A percentile compares a stretch with the other conserved stretches of the same genome.
Conservation (phyloP, 768 basidiomycete species). For the Mycena olivaceomarginata region DNA sequence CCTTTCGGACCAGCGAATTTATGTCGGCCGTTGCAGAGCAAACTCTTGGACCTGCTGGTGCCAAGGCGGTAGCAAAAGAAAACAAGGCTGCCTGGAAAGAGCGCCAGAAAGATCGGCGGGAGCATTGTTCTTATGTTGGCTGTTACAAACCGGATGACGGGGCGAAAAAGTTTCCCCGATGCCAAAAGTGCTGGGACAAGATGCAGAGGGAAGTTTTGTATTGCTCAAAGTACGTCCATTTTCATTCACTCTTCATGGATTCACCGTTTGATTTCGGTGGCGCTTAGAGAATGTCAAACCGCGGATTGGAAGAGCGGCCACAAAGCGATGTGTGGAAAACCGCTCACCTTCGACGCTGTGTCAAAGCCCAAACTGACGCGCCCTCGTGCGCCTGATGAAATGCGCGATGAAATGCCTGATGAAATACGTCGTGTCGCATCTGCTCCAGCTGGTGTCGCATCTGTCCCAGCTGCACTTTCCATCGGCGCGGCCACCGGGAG, state of each 20-base stretch:
- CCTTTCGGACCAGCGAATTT: not conserved
- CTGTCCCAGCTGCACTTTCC: not conserved
- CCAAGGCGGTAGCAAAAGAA: conserved; percentile 28
- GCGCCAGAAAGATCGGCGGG: conserved; percentile 21
- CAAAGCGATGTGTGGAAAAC: conserved; percentile 45
- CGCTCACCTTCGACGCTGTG: conserved; percentile 38
- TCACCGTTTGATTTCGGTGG: not conserved
- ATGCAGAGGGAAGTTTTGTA: conserved; percentile 38
- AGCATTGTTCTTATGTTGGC: conserved; percentile 24
- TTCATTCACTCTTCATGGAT: not conserved
- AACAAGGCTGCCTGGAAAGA: conserved; percentile 35
- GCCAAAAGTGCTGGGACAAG: conserved; percentile 35
- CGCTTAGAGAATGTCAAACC: conserved; percentile 40
- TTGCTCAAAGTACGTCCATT: conserved; percentile 41
- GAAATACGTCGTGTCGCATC: not conserved
- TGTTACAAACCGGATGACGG: conserved; percentile 23
- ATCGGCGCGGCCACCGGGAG: conserved; percentile 9
- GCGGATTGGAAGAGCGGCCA: conserved; percentile 43
- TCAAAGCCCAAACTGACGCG: conserved; percentile 10
- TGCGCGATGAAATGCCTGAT: not conserved
- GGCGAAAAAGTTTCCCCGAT: conserved; percentile 33
- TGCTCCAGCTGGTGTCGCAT: not conserved
- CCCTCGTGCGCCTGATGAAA: not conserved
- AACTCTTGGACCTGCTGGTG: conserved; percentile 17
- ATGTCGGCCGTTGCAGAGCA: not conserved